These are phyloP conservation scores for Ottelia alismoides DNA, from an alignment of 106 monocot genomes.

Conservation along the genomic window DNA sequence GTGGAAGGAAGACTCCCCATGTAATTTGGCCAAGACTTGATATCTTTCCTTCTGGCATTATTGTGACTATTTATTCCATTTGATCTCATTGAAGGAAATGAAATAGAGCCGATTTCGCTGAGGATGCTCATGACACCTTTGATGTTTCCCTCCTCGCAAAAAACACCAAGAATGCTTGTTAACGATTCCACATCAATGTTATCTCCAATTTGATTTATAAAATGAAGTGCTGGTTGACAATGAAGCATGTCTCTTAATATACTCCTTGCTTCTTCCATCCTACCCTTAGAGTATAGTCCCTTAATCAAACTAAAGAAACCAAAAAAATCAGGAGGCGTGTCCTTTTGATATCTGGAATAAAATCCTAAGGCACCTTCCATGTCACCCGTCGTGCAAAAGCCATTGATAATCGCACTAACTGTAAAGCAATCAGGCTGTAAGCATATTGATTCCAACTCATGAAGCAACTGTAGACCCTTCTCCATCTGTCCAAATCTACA, in stretches of 20 bases:
- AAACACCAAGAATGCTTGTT: slow-evolving; percentile 31
- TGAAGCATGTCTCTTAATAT: slow-evolving; percentile 77
- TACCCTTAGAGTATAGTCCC: slow-evolving; percentile 71
- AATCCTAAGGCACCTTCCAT: slow-evolving; percentile 57
- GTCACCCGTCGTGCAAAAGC: slow-evolving; percentile 60
- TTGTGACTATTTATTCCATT: slow-evolving; percentile 4
- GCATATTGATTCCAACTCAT: slow-evolving; percentile 26
- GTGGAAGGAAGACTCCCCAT: no score
- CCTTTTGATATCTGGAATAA: slow-evolving; percentile 39
- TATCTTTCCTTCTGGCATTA: slow-evolving; percentile 4
- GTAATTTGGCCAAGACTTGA: slow-evolving; percentile 1
- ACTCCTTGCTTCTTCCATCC: slow-evolving; percentile 86
- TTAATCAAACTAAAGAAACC: slow-evolving; percentile 59
- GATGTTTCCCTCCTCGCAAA: slow-evolving; percentile 73
- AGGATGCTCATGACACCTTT: slow-evolving; percentile 53
- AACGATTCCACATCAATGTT: slow-evolving; percentile 40
- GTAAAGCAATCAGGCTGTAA: slow-evolving; percentile 65
- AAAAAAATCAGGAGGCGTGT: slow-evolving; percentile 45
- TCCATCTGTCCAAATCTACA: slow-evolving; percentile 50
- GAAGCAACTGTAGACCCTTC: slow-evolving; percentile 41
- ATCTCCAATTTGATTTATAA: slow-evolving; percentile 48
- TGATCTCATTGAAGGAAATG: slow-evolving; percentile 23
- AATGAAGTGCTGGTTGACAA: slow-evolving; percentile 19
- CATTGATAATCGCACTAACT: slow-evolving; percentile 62
- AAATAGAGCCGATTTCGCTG: slow-evolving; percentile 36